These are phyloP conservation scores for Neofusicoccum ribis DNA, from an alignment of 2,329 filamentous ascomycete genomes.

Conservation along the genomic window DNA sequence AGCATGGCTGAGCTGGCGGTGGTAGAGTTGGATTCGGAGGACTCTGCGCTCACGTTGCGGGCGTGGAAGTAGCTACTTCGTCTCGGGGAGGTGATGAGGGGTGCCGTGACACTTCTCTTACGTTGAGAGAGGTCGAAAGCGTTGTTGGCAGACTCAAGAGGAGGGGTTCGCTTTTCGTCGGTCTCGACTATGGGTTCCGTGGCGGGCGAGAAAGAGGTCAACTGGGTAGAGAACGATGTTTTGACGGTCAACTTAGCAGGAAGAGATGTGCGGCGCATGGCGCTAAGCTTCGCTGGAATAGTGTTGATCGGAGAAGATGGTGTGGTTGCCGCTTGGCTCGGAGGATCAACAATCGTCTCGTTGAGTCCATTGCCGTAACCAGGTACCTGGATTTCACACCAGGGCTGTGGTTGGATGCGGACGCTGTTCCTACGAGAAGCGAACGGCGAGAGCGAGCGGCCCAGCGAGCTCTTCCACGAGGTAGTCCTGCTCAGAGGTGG, in stretches of 20 bases:
- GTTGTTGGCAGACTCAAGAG: neutral
- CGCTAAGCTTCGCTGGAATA: neutral
- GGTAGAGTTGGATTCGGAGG: neutral
- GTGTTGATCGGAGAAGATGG: neutral
- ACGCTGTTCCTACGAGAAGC: conserved; percentile 32
- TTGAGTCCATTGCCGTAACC: conserved; percentile 41
- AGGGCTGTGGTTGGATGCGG: conserved; percentile 29
- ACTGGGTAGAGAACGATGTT: neutral
- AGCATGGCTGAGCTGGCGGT: neutral
- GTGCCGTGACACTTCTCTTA: neutral
- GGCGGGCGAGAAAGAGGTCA: neutral
- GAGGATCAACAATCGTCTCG: conserved; percentile 21
- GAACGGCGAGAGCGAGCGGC: conserved; percentile 31
- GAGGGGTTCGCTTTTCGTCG: conserved; percentile 14
- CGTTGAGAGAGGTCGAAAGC: neutral
- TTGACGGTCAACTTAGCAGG: conserved; percentile 13
- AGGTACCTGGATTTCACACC: conserved; percentile 41
- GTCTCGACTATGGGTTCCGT: conserved; percentile 14
- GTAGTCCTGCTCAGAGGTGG: conserved; percentile 28
- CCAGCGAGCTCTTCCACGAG: conserved; percentile 37
- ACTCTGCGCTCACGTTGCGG: neutral
- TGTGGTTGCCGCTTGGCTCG: neutral
- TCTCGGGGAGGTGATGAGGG: neutral
- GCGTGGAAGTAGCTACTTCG: conserved; percentile 4
- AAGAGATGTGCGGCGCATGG: conserved; percentile 2